Base-by-base conservation (phyloP, 192 early-diverging fungal species). In the Backusella luteola region DNA sequence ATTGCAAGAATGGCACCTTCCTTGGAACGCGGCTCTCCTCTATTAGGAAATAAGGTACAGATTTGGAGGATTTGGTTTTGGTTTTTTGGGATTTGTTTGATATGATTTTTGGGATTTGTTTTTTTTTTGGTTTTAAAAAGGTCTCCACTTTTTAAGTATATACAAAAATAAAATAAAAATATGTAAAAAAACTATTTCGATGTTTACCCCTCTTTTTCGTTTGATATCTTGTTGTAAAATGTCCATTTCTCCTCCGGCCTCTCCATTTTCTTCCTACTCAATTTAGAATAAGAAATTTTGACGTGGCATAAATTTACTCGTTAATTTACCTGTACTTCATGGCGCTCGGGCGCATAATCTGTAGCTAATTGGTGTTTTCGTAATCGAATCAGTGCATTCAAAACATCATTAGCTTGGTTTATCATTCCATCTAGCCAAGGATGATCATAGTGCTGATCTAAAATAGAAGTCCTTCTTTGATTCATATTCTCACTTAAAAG, bases 1-100 rank as follows among this genome's bases (percentile, higher is more conserved):
- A 73, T 92, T 88, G 76, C 96, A 98, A 7, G 91, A 91, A 44
- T 71, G 70, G 29, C 70, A 71, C 11, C 42, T 41, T n/a, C 70
- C 70, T 29, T 42, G 35, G 39, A 71, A 71, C 38, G 26, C 70
- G 42, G 70, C 70, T 17, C 70, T 38, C 15, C 42, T 71, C 70
- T 71, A 42, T 26, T 46, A 23, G 26, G 42, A 41, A 71, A 71
- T 56, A 56, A 56, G 26, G 6, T 19, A 56, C n/a, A 56, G 19
- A 56, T 63, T 59, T 5, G n/a, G 15, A 1, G 7, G 35, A 7
- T 19, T 38, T 66, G 15, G 44, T 49, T 42, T 26, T 1, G 5
- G 5, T 56, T 44, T 41, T 42, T 53, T 52, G 35, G 42, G 42
- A 44, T 44, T 44, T 42, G 67, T 26, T 76, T 41, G 32, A 36